phyloP scores from a whole-genome alignment of 2,329 filamentous ascomycete genomes.

The Nemania diffusa region DNA sequence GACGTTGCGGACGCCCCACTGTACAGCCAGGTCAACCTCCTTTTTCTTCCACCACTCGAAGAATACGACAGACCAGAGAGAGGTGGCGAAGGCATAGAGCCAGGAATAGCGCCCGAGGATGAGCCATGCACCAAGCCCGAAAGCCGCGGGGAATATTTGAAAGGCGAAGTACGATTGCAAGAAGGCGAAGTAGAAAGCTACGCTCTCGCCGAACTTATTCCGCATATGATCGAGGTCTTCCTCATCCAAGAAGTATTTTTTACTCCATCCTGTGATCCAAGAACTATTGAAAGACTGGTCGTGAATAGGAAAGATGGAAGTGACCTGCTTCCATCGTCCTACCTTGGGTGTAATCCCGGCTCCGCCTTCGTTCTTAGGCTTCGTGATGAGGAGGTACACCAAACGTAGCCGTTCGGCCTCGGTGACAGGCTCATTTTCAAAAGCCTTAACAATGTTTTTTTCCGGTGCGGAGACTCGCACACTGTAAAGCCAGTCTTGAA shows the following conservation, averaged over 20 bases:
- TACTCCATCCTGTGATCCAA: conserved; percentile 80
- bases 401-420: conserved; percentile 90
- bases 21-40: conserved; percentile 83
- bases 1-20: conserved; percentile 89
- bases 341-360: conserved; percentile 78
- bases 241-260: conserved; percentile 73
- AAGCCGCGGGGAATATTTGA: conserved; percentile 80
- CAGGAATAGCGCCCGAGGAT: conserved; percentile 87
- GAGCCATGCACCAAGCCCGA: conserved; percentile 81
- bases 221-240: conserved; percentile 78
- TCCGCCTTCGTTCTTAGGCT: conserved; percentile 77
- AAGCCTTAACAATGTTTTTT: conserved; percentile 74
- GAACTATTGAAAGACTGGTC: conserved; percentile 78
- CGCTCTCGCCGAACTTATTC: conserved; percentile 81
- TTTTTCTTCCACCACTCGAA: conserved; percentile 97
- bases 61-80: conserved; percentile 88
- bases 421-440: conserved; percentile 79
- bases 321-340: conserved; percentile 77
- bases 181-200: conserved; percentile 97
- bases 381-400: conserved; percentile 85
- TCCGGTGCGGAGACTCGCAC: conserved; percentile 81
- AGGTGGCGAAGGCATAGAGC: conserved; percentile 80
- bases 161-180: conserved; percentile 90
- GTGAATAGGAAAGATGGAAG: conserved; percentile 81
- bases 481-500: conserved; percentile 94